Evolutionary conservation across 108 stramenopile genomes (phyloP).

Genomic region (Conticribra weissflogii): DNA sequence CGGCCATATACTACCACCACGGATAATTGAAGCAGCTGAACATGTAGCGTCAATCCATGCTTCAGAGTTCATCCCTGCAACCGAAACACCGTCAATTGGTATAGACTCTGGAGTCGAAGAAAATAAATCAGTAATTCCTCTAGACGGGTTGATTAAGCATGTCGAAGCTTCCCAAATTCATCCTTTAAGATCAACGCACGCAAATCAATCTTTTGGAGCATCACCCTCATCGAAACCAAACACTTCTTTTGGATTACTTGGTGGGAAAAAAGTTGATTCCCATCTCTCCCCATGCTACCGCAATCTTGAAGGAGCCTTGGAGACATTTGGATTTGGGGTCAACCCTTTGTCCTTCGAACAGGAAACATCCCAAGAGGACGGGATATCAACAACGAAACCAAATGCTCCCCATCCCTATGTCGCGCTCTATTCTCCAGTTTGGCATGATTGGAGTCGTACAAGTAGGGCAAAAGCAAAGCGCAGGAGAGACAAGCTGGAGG

Average conservation of each 20-base stretch:
- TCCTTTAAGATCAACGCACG: too few relatives aligned
- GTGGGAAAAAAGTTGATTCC: constrained; percentile 28
- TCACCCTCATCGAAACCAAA: too few relatives aligned
- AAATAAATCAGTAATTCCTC: too few relatives aligned
- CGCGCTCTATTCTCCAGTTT: constrained; percentile 64
- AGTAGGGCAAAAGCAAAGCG: constrained; percentile 34
- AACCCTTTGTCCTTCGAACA: constrained; percentile 40
- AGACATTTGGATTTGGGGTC: constrained; percentile 78
- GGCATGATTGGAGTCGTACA: constrained; percentile 49
- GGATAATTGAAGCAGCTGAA: constrained; percentile 66
- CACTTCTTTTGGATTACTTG: too few relatives aligned
- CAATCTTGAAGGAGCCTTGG: constrained; percentile 77
- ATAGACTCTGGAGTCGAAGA: too few relatives aligned
- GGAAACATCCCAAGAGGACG: constrained; percentile 14
- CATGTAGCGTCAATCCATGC: constrained; percentile 18
- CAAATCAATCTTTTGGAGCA: too few relatives aligned
- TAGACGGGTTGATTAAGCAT: too few relatives aligned
- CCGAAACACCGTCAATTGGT: neutral
- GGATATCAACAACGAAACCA: constrained; percentile 4
- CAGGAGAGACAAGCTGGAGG: constrained; percentile 28
- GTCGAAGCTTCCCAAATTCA: too few relatives aligned
- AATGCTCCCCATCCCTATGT: constrained; percentile 51
- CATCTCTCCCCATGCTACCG: constrained; percentile 45
- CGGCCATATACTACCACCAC: constrained; percentile 72
- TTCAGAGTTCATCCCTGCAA: neutral